phyloP scores from a whole-genome alignment of 2,329 filamentous ascomycete genomes.

The Ustulina deusta region DNA sequence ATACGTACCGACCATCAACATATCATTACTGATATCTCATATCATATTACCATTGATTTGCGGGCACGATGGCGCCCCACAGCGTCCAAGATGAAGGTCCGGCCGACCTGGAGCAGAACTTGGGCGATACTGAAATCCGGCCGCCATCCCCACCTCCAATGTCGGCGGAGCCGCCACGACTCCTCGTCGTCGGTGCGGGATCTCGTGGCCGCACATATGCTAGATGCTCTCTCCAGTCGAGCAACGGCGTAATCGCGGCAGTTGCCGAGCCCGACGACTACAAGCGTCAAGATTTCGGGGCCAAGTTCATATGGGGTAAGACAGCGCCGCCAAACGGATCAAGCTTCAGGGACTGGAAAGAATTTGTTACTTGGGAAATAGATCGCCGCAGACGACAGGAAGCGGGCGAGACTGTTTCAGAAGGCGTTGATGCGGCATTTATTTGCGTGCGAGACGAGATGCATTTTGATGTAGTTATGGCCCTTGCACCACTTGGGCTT shows the following conservation, averaged over 20 bases:
- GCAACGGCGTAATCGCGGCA: conserved; percentile 76
- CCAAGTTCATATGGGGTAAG: conserved; percentile 77
- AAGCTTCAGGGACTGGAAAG: conserved; percentile 78
- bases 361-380: conserved; percentile 80
- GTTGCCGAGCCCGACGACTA: conserved; percentile 85
- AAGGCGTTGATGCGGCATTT: conserved; percentile 72
- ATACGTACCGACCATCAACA: neutral
- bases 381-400: conserved; percentile 66
- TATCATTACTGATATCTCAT: conserved; percentile 1
- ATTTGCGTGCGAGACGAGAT: conserved; percentile 85
- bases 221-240: conserved; percentile 71
- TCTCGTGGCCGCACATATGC: conserved; percentile 83
- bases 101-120: conserved; percentile 45
- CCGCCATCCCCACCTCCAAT: conserved; percentile 57
- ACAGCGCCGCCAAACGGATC: conserved; percentile 69
- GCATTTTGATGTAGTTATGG: conserved; percentile 84
- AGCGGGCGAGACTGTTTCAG: conserved; percentile 61
- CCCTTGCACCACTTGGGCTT: conserved; percentile 75
- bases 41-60: neutral
- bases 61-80: conserved; percentile 47
- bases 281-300: conserved; percentile 79
- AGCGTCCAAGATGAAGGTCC: conserved; percentile 47
- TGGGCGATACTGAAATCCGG: conserved; percentile 44
- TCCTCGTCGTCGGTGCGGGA: conserved; percentile 86
- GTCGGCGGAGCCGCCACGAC: conserved; percentile 68